Percentiles rank a stretch among this genome's conserved stretches.
Evolutionary conservation across 2,329 filamentous ascomycete genomes (phyloP).

Genomic region (Cytospora leucostoma): DNA sequence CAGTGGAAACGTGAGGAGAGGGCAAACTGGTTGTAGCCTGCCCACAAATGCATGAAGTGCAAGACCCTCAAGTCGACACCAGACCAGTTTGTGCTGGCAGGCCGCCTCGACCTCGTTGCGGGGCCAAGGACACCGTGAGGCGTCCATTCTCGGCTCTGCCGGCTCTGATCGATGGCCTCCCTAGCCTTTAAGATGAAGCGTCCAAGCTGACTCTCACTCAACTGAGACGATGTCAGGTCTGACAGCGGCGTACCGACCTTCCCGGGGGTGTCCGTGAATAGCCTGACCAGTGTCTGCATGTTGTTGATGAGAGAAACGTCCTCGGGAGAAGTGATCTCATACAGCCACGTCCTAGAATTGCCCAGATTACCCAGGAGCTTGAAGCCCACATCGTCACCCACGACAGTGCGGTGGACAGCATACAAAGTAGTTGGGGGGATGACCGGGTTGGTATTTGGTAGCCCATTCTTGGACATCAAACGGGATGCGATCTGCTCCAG

Average conservation of each 20-base stretch:
- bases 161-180: conserved; percentile 52
- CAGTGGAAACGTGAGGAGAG: conserved; percentile 56
- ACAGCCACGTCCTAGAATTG: conserved; percentile 56
- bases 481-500: conserved; percentile 53
- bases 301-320: conserved; percentile 55
- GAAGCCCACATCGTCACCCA: conserved; percentile 63
- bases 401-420: conserved; percentile 68
- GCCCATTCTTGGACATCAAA: conserved; percentile 37
- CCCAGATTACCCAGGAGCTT: conserved; percentile 51
- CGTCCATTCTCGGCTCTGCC: conserved; percentile 51
- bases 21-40: conserved; percentile 57
- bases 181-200: conserved; percentile 54
- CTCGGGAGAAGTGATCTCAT: conserved; percentile 59
- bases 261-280: conserved; percentile 48
- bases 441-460: conserved; percentile 37
- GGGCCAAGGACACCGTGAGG: conserved; percentile 52
- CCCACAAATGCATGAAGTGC: conserved; percentile 70
- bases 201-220: conserved; percentile 36
- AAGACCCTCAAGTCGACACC: conserved; percentile 58
- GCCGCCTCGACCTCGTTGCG: conserved; percentile 29
- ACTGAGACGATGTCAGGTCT: conserved; percentile 29
- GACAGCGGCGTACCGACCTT: conserved; percentile 29
- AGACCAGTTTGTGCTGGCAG: conserved; percentile 43
- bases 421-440: conserved; percentile 58
- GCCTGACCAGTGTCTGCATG: conserved; percentile 55